A percentile compares a stretch with the other conserved stretches of the same genome.
Conservation (phyloP, 768 basidiomycete species). For the Boletales sp. region DNA sequence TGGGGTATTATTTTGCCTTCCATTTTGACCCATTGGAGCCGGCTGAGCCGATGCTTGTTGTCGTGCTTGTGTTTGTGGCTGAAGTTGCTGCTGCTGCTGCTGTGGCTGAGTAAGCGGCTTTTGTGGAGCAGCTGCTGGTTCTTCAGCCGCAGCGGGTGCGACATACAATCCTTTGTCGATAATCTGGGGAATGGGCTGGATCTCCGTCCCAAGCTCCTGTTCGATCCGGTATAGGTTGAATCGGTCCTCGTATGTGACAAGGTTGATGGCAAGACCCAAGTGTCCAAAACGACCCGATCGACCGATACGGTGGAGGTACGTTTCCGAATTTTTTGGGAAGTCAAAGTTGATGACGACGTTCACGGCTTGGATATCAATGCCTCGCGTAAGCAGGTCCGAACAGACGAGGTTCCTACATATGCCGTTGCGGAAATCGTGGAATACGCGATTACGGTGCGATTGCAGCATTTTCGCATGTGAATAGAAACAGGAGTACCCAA, state of each 20-base stretch:
- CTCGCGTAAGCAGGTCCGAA: conserved; percentile 94
- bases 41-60: conserved; percentile 27
- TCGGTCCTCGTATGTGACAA: conserved; percentile 96
- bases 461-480: conserved; percentile 99
- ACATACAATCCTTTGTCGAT: conserved; percentile 95
- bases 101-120: conserved; percentile 34
- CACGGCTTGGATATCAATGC: conserved; percentile 99
- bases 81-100: conserved; percentile 30
- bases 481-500: conserved; percentile 99
- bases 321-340: conserved; percentile 98
- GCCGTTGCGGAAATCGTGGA: conserved; percentile 99
- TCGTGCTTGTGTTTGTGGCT: conserved; percentile 21
- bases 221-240: conserved; percentile 98
- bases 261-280: conserved; percentile 93
- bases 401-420: conserved; percentile 99
- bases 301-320: conserved; percentile 97
- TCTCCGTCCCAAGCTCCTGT: conserved; percentile 97
- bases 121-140: conserved; percentile 46
- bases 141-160: conserved; percentile 56
- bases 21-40: conserved; percentile 22
- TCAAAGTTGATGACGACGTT: conserved; percentile 99
- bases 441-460: conserved; percentile 97
- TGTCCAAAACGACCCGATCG: conserved; percentile 98
- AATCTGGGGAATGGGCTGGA: conserved; percentile 86
- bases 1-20: conserved; percentile 26